Base-by-base conservation (phyloP, 1,284 basidiomycete genomes). In the Rhodotorula glutinis region DNA sequence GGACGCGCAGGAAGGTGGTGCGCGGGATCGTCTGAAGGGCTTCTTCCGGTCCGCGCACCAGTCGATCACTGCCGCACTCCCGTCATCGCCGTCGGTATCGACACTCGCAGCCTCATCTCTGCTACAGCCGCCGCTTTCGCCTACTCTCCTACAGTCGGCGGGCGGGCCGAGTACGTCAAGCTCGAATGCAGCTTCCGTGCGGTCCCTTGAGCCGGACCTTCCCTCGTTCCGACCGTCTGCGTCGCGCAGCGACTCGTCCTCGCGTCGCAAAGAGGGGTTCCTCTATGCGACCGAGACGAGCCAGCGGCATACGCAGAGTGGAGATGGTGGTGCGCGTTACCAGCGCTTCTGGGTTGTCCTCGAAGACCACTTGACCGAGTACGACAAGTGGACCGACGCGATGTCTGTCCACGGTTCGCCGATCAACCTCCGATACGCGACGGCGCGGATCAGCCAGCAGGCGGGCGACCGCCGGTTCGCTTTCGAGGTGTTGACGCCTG, bases 401-500 rank as follows among this genome's bases (percentile, higher is more conserved):
- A 57, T 71, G 40, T 57, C 58, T 27, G 66, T 70, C 14, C 67
- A 65, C 19, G 67, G 57, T 17, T 47, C 60, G 25, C 70, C 73
- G 23, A 74, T 72, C 62, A 69, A 69, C 49, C 63, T 74, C 2
- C 66, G 65, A 0, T 70, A 68, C 17, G 73, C 73, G 51, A 70
- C 70, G 9, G 73, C 69, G 14, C 58, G 53, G 17, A 49, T 49
- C 23, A 66, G 62, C 17, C 38, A 53, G 17, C 53, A 53, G 14
- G 62, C 46, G 5, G 57, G 56, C 33, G 70, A 74, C 4, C 49
- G 70, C 13, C 53, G 74, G 33, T 72, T 72, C 53, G 59, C 54
- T 17, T 84, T 84, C 70, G 82, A 83, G 74, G 79, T 84, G 29
- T 78, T 83, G 29, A 83, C 82, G 7, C 80, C 82, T 1, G 78